Base-by-base conservation (phyloP, 1,284 basidiomycete genomes). In the Trichosporon ovoides region DNA sequence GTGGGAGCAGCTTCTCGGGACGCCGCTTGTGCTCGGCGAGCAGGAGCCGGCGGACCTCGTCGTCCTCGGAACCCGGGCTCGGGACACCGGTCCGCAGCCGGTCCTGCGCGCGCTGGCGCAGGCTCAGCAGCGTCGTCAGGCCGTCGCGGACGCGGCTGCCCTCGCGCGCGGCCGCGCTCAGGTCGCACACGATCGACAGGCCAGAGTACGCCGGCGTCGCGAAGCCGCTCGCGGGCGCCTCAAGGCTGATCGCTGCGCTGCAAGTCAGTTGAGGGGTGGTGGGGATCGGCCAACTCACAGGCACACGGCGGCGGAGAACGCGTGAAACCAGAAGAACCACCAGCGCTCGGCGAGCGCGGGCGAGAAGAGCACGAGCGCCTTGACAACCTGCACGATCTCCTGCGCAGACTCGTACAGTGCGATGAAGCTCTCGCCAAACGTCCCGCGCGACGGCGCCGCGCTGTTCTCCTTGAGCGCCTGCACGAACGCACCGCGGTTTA, bases 321-420 rank as follows among this genome's bases (percentile, higher is more conserved):
- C 72, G 52, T 77, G 76, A 61, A 77, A 76, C 73, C 75, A 76
- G 62, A 73, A 74, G 63, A 73, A 73, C 72, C 72, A 74, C 72
- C 71, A 75, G 19, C 76, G 62, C 9, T 73, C 72, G 13, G 74
- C 68, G 20, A 78, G 58, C 16, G 67, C 66, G 3, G 74, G 76
- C 52, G 75, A 73, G 57, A 74, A 78, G 35, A 77, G 70, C 19
- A 78, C 69, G 40, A 74, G 59, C 46, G 69, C 67, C 59, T 74
- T 71, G 53, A 77, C 72, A 19, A 74, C 66, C 57, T 71, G 68
- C 14, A 78, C 72, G 20, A 78, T 71, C 56, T 78, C 75, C 50
- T 69, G 70, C 0, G 74, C 73, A 18, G 65, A 66, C 60, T 75
- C 74, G 56, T 72, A 78, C 5, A 72, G 58, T 14, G 70, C 73